Evolutionary conservation across 2,329 filamentous ascomycete species (phyloP).

Genomic region (Trichoderma lentiforme): DNA sequence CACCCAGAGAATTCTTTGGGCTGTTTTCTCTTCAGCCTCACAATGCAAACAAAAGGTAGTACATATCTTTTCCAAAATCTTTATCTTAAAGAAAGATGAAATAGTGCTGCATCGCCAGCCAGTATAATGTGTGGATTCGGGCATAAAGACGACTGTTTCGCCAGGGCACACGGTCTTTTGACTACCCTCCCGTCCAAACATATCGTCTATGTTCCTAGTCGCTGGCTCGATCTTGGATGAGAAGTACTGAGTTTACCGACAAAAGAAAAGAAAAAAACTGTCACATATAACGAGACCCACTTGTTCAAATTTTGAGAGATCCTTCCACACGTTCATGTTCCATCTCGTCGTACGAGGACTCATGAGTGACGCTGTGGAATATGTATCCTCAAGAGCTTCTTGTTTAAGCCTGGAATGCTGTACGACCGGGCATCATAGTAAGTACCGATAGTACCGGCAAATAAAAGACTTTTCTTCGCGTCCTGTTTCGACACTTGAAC

Average conservation of each 20-base stretch:
- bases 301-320: neutral
- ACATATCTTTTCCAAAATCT: neutral
- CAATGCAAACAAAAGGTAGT: neutral
- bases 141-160: neutral
- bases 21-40: neutral
- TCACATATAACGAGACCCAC: neutral
- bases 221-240: neutral
- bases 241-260: neutral
- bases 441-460: too few species aligned
- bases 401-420: neutral
- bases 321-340: neutral
- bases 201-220: neutral
- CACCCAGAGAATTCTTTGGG: neutral
- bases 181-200: neutral
- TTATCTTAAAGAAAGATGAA: neutral
- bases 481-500: too few species aligned
- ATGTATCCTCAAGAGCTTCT: neutral
- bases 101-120: neutral
- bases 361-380: neutral
- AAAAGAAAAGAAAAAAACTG: neutral
- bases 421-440: too few species aligned
- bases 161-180: neutral
- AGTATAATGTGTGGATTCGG: neutral
- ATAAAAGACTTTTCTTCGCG: too few species aligned
- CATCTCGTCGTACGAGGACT: neutral